These are phyloP conservation scores for Penicillium antarcticum DNA, from an alignment of 495 filamentous ascomycete genomes.

Conservation along the genomic window DNA sequence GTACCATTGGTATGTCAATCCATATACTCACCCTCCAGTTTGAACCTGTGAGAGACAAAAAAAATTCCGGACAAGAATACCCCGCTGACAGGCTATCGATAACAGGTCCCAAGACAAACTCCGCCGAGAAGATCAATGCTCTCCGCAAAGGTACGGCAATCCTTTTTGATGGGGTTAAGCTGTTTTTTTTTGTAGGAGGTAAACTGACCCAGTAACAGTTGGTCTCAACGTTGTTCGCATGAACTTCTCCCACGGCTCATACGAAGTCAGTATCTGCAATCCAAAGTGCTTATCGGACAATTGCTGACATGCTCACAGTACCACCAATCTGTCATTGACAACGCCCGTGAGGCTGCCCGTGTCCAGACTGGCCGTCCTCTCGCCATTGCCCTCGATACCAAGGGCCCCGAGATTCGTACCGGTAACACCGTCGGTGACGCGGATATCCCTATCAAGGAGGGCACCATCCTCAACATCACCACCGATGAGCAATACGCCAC, in stretches of 20 bases:
- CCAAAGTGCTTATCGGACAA: neutral
- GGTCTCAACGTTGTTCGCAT: conserved; percentile 98
- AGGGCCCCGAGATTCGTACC: conserved; percentile 97
- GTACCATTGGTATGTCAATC: conserved; percentile 77
- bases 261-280: conserved; percentile 60
- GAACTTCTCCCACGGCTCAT: conserved; percentile 98
- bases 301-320: conserved; percentile 47
- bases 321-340: conserved; percentile 94
- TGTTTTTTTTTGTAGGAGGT: neutral
- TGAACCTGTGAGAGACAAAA: neutral
- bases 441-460: conserved; percentile 82
- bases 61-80: neutral
- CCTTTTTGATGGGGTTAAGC: neutral
- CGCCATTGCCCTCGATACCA: conserved; percentile 97
- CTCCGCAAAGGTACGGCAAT: conserved; percentile 63
- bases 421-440: conserved; percentile 83
- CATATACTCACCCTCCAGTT: neutral
- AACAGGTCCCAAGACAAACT: conserved; percentile 93
- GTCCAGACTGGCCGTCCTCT: conserved; percentile 74
- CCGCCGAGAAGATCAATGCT: conserved; percentile 89
- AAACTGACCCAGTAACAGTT: conserved; percentile 39
- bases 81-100: conserved; percentile 14
- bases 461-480: conserved; percentile 86
- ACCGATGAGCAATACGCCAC: conserved; percentile 95
- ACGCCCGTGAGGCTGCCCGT: conserved; percentile 81